Conservation (phyloP, 108 stramenopile genomes). For the Discostella stelligeroides region DNA sequence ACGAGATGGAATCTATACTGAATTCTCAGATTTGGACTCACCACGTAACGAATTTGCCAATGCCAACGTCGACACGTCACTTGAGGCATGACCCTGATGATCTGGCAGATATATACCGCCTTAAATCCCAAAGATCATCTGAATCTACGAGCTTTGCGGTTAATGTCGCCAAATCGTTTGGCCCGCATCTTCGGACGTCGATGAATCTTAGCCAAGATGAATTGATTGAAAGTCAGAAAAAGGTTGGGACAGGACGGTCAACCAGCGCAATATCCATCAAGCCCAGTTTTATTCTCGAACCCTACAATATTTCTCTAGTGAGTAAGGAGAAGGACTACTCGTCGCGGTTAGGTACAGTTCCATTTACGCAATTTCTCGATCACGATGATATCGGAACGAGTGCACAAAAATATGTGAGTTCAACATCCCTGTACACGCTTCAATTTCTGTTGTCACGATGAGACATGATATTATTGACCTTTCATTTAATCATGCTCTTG, state of each 20-base stretch:
- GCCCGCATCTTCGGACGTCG: constrained; percentile 1
- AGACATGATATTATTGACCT: too few relatives aligned
- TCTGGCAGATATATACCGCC: constrained; percentile 7
- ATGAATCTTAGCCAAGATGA: background rate
- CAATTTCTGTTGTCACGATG: background rate
- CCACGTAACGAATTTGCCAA: constrained; percentile 10
- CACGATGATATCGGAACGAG: background rate
- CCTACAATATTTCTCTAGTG: background rate
- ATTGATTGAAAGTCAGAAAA: background rate
- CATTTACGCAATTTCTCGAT: constrained; percentile 15
- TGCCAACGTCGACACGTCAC: constrained; percentile 3
- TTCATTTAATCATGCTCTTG: background rate
- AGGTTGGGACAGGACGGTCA: background rate
- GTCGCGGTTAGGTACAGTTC: background rate
- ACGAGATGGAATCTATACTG: background rate
- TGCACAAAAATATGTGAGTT: background rate
- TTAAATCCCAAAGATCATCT: constrained; percentile 8
- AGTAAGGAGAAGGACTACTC: constrained; percentile 5
- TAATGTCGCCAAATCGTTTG: background rate
- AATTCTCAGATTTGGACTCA: constrained; percentile 6
- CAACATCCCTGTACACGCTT: too few relatives aligned
- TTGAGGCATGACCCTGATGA: constrained; percentile 29
- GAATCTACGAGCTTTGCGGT: constrained; percentile 3
- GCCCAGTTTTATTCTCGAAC: constrained; percentile 1
- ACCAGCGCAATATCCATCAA: background rate